Base-by-base conservation (phyloP, 2,329 filamentous ascomycete species). In the Eurotiales sp. region DNA sequence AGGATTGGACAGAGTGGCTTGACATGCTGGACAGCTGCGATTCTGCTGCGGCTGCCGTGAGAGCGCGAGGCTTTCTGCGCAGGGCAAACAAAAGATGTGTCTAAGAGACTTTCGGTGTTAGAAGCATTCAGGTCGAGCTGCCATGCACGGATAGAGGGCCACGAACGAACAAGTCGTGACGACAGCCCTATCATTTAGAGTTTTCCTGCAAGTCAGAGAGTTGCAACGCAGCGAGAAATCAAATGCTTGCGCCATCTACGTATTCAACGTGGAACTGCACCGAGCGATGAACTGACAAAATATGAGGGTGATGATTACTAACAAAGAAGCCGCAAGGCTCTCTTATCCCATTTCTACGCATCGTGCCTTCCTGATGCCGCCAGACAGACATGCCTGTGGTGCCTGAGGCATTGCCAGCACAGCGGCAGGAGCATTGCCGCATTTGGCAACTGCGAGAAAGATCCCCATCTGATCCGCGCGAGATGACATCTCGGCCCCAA, bases 151-250 rank as follows among this genome's bases (percentile, higher is more conserved):
- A 15, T 40, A 27, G 30, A 58, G 22, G 22, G 29, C 21, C 17
- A 66, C 74, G 59, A 66, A 88, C 89, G 87, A 90, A 81, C 91
- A 97, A 12, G 88, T 93, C 4, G 91, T 96, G 29, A 96, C 89
- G 1, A 96, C 78, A 10, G 90, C 91, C 56, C 80, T 78, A 36
- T 87, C 83, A 29, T 74, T 77, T 29, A 96, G 77, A 57, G 85
- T 80, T 36, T 74, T 75, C 42, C 88, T 81, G 63, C 92, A 96
- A 55, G 84, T 86, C 30, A 91, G 76, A 23, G 83, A 80, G 66
- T 96, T 96, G 75, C 92, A 96, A 30, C 82, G 80, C 21, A 96
- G 73, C 19, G 77, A 73, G 53, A 85, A 81, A 52, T 95, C 88
- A 87, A 95, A 93, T 23, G 41, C 55, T 46, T 58, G 51, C 27